Conservation (phyloP, 192 early-diverging fungal genomes). For the Backusella psychrophila region DNA sequence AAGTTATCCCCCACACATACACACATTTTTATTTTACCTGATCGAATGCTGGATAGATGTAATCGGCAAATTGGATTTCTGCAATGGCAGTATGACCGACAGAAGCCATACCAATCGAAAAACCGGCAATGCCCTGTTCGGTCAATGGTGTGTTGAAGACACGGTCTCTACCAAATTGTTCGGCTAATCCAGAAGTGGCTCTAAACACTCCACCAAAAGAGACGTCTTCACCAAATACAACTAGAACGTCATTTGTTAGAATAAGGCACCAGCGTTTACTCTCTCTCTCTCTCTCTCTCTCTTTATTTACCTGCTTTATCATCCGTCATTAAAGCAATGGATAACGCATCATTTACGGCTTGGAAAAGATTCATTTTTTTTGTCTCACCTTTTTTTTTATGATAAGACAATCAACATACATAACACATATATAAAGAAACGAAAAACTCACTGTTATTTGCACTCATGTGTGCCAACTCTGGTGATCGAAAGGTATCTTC, state of each 20-base stretch:
- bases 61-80: constrained; percentile 99
- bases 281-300: no score
- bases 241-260: constrained; percentile 28
- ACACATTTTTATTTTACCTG: constrained; percentile 54
- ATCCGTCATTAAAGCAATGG: constrained; percentile 81
- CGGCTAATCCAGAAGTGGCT: constrained; percentile 86
- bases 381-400: constrained; percentile 55
- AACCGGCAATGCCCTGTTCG: constrained; percentile 95
- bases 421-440: background rate
- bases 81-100: constrained; percentile 96
- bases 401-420: background rate
- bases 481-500: constrained; percentile 65
- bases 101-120: constrained; percentile 92
- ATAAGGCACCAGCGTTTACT: background rate
- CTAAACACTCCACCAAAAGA: constrained; percentile 98
- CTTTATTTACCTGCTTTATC: constrained; percentile 65
- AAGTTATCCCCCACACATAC: background rate
- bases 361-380: constrained; percentile 95
- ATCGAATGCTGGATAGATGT: constrained; percentile 98
- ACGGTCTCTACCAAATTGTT: constrained; percentile 87
- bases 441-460: constrained; percentile 48
- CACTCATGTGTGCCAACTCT: constrained; percentile 63
- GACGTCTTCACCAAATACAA: constrained; percentile 97
- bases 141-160: constrained; percentile 97
- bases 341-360: constrained; percentile 94